Conservation (phyloP, 352 stramenopile genomes). For the Globisporangium middletonii region DNA sequence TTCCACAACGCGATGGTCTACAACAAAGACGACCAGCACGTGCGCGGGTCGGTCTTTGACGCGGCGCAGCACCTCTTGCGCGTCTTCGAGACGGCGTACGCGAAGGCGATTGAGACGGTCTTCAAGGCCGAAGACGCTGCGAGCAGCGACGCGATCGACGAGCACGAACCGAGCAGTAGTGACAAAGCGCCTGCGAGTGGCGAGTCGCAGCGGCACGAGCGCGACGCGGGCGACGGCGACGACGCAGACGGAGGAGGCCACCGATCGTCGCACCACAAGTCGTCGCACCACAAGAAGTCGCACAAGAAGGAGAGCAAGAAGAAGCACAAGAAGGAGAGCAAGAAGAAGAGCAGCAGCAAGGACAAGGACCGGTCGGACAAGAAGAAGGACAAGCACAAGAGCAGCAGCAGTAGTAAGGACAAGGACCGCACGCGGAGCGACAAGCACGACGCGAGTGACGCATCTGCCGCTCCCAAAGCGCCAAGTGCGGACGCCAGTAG, state of each 20-base stretch:
- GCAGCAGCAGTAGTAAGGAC: conserved; percentile 4
- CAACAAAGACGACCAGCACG: conserved; percentile 69
- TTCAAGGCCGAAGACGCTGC: conserved; percentile 19
- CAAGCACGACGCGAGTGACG: neutral
- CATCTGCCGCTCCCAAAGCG: neutral
- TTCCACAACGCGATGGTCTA: conserved; percentile 81
- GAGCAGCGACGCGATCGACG: conserved; percentile 3
- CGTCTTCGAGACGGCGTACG: conserved; percentile 80
- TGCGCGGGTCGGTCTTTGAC: conserved; percentile 75
- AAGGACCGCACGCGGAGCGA: neutral
- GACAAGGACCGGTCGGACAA: conserved; percentile 19
- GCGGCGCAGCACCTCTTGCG: conserved; percentile 72
- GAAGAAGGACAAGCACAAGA: conserved; percentile 16
- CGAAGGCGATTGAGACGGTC: conserved; percentile 62
- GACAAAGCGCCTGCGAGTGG: no score
- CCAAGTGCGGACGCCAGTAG: neutral
- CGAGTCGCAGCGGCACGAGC: conserved; percentile 1
- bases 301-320: conserved; percentile 71
- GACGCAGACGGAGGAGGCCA: no score
- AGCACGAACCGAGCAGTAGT: neutral
- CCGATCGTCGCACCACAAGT: conserved; percentile 20
- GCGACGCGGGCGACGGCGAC: neutral
- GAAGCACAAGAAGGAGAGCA: conserved; percentile 70
- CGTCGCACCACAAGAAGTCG: conserved; percentile 32
- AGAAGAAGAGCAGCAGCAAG: conserved; percentile 46